Percentiles rank a stretch among this genome's conserved stretches.
Conservation (phyloP, 805 yeast species). For the Kazachstania africana region DNA sequence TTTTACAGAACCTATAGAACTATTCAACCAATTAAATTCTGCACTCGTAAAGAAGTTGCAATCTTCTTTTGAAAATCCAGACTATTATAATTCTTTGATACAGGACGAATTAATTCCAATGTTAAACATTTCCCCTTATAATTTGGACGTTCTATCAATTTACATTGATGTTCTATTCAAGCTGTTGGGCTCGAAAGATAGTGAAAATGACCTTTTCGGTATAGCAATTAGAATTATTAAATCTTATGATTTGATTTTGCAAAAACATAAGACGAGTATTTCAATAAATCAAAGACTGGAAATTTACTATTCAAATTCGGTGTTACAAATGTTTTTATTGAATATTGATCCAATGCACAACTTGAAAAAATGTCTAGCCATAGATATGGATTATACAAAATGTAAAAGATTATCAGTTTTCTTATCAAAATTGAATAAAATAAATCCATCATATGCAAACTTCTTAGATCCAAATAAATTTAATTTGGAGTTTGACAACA, state of each 20-base stretch:
- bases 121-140: constrained; percentile 34
- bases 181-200: constrained; percentile 13
- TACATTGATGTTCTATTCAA: constrained; percentile 10
- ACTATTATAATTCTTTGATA: constrained; percentile 15
- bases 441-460: constrained; percentile 28
- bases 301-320: constrained; percentile 22
- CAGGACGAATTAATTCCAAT: constrained; percentile 25
- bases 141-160: constrained; percentile 24
- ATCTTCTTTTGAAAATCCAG: neutral
- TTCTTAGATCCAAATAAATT: constrained; percentile 42
- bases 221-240: constrained; percentile 14
- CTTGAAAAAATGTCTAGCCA: constrained; percentile 58
- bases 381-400: constrained; percentile 57
- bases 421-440: constrained; percentile 31
- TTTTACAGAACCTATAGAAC: constrained; percentile 9
- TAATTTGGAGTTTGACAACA: too few species aligned
- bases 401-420: constrained; percentile 50
- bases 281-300: constrained; percentile 19
- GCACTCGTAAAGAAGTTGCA: constrained; percentile 5
- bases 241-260: constrained; percentile 15
- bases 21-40: constrained; percentile 9
- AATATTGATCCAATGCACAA: constrained; percentile 41
- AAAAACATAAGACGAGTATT: constrained; percentile 17
- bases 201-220: constrained; percentile 14
- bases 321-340: constrained; percentile 39